Base-by-base conservation (phyloP, 2,329 filamentous ascomycete species). In the Hawksworthiomyces lignivorus region DNA sequence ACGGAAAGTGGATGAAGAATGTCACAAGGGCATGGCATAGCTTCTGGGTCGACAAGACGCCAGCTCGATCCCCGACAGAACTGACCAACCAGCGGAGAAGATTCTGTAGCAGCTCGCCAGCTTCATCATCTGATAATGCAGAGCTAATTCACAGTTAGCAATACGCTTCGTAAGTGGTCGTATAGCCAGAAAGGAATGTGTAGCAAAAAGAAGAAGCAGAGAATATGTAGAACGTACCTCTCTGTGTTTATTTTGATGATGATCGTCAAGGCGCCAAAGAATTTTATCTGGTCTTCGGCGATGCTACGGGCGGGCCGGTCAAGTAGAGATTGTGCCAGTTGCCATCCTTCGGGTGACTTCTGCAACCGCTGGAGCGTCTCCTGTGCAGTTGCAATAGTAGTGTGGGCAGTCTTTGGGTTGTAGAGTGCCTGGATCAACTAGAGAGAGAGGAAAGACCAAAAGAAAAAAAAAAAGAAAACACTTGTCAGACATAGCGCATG, bases 221-320 rank as follows among this genome's bases (percentile, higher is more conserved):
- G n/a, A n/a, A n/a, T n/a, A n/a, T n/a, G n/a, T n/a, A n/a, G n/a
- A 26, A 54, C 69, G 49, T 65, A 84, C 83, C 81, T 87, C 57
- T 92, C 87, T n/a, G 82, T 83, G 58, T 97, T 96, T 45, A 97
- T 77, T 64, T 97, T 98, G 53, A 97, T 80, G 38, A 87, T 94
- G 51, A 96, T 83, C 0, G 90, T 97, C 45, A 96, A 72, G 22
- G 89, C 90, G 12, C 87, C 92, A 58, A 94, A 95, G 63, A 97
- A 97, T 50, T 84, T 83, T 51, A 92, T 78, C 54, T 89, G 82
- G 47, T 84, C 75, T 51, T 86, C 80, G 18, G 75, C 66, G 47
- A 77, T 79, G 38, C 68, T 68, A 6, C 10, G 21, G 8, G 38
- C 31, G 0, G 47, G 42, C 9, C 48, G 47, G 9, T 51, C 48